These are phyloP conservation scores for Gomphus bonarii DNA, from an alignment of 1,284 basidiomycete species.

Conservation along the genomic window DNA sequence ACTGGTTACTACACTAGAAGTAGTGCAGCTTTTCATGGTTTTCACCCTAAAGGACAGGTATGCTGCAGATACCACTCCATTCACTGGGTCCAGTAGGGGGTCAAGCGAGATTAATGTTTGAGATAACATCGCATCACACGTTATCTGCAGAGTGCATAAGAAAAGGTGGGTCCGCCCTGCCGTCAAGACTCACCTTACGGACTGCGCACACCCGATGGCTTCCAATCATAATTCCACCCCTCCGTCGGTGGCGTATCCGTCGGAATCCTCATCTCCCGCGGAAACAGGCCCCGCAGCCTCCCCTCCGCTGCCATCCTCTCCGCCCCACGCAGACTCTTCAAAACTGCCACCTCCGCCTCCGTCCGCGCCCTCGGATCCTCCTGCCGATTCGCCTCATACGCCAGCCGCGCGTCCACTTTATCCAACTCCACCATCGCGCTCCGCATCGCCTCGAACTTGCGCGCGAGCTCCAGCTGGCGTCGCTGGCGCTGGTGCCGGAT, in stretches of 20 bases:
- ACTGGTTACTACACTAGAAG: no score
- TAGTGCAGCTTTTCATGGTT: no score
- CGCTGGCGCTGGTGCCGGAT: conserved; percentile 63
- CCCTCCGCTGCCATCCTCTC: conserved; percentile 68
- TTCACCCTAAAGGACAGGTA: no score
- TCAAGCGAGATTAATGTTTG: no score
- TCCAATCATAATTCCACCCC: conserved; percentile 79
- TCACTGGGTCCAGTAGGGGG: no score
- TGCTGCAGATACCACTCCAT: no score
- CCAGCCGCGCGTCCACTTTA: conserved; percentile 54
- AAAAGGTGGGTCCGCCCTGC: no score
- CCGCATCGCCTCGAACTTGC: conserved; percentile 71
- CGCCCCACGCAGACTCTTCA: conserved; percentile 53
- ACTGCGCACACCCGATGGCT: conserved; percentile 23
- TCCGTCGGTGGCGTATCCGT: conserved; percentile 66
- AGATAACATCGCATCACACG: no score
- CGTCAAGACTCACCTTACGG: background rate
- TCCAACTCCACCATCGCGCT: conserved; percentile 75
- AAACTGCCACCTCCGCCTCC: conserved; percentile 40
- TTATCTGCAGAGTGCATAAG: no score
- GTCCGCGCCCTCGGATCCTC: conserved; percentile 65
- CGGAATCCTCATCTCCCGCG: conserved; percentile 68
- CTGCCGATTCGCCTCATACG: conserved; percentile 63
- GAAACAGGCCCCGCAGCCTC: conserved; percentile 49
- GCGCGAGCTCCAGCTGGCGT: conserved; percentile 52